Conservation (phyloP, 139 green algal genomes). For the Zygnema circumcarinatum region DNA sequence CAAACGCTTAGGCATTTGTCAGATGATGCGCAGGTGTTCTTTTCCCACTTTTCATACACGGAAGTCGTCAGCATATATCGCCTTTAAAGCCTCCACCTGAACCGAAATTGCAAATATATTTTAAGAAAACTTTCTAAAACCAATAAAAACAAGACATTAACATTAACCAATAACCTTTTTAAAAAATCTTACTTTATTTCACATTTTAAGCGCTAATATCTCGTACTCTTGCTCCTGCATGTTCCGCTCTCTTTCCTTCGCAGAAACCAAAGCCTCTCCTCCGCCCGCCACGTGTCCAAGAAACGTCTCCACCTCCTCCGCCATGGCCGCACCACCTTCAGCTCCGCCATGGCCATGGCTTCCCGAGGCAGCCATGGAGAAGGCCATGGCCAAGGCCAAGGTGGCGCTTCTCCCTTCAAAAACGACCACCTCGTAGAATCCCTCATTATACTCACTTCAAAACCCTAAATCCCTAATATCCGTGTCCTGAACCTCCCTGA, state of each 20-base stretch:
- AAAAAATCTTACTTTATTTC: neutral
- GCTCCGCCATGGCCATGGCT: neutral
- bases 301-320: neutral
- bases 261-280: neutral
- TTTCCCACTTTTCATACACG: no score
- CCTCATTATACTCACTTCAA: no score
- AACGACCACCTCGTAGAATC: neutral
- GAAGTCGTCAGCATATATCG: slow-evolving; percentile 30
- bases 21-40: no score
- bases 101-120: neutral
- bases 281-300: neutral
- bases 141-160: neutral
- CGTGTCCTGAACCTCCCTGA: no score
- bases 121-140: neutral
- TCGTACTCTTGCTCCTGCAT: neutral
- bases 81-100: slow-evolving; percentile 25
- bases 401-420: neutral
- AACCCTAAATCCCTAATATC: no score
- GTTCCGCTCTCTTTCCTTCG: neutral
- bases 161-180: neutral
- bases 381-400: neutral
- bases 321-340: neutral
- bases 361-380: no score
- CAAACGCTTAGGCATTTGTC: no score
- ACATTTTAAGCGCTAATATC: neutral